Percentiles rank a stretch among this genome's conserved stretches.
Evolutionary conservation across 169 alveolate genomes (phyloP).

Genomic region (Perkinsus marinus): DNA sequence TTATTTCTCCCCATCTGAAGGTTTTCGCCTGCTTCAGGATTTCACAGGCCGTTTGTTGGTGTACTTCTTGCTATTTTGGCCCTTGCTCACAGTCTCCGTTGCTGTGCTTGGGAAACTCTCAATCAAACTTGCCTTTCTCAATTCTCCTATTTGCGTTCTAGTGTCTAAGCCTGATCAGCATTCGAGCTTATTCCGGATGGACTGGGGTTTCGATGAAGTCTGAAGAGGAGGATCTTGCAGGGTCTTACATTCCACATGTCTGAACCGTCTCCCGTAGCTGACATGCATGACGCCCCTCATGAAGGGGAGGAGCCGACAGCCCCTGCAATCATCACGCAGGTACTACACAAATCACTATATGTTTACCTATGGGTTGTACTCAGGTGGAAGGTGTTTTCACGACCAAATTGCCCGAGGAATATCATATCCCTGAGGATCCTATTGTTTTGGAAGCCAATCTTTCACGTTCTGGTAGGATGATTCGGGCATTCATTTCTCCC

Average conservation of each 20-base stretch:
- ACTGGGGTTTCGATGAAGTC: neutral
- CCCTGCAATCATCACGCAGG: neutral
- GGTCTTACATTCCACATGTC: neutral
- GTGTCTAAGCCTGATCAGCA: neutral
- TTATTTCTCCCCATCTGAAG: neutral
- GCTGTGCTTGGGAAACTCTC: neutral
- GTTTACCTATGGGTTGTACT: neutral
- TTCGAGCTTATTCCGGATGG: no score
- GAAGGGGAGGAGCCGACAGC: neutral
- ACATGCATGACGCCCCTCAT: neutral
- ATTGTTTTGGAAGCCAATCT: neutral
- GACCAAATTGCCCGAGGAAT: neutral
- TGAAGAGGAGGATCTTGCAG: neutral
- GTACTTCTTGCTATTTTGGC: neutral
- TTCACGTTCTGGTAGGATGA: neutral
- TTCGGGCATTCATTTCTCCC: neutral
- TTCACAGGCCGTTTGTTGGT: neutral
- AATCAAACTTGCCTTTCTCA: neutral
- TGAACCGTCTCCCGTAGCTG: neutral
- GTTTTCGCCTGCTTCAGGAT: neutral
- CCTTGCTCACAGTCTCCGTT: neutral
- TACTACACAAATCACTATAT: neutral
- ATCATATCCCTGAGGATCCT: neutral
- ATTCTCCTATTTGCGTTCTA: neutral
- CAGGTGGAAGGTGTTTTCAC: neutral